Percentiles rank a stretch among this genome's conserved stretches.
Evolutionary conservation across 345 rosid species (phyloP).

Genomic region (Rubroshorea leprosula): DNA sequence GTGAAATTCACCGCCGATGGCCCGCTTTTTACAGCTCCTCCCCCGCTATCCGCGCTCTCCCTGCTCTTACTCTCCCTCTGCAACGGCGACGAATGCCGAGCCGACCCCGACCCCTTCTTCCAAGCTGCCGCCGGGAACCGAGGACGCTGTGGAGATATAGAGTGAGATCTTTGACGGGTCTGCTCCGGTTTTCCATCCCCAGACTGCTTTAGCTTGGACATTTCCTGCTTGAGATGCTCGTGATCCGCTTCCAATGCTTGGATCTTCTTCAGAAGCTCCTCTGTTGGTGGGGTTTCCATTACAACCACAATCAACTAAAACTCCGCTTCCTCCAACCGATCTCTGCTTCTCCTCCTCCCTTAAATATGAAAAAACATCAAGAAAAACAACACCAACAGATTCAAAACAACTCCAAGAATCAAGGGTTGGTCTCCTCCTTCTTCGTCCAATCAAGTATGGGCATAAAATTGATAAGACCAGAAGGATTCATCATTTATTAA

Average conservation of each 20-base stretch:
- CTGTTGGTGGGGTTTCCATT: constrained; percentile 71
- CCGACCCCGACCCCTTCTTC: constrained; percentile 58
- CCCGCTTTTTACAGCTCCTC: constrained; percentile 24
- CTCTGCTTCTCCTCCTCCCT: background rate
- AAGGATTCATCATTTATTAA: background rate
- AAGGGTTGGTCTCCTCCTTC: background rate
- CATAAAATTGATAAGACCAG: background rate
- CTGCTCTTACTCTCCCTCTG: constrained; percentile 60
- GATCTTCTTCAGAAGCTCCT: constrained; percentile 80
- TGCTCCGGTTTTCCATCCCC: constrained; percentile 22
- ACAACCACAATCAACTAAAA: constrained; percentile 1
- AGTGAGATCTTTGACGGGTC: constrained; percentile 67
- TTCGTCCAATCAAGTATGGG: background rate
- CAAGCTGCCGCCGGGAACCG: constrained; percentile 33
- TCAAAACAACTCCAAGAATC: background rate
- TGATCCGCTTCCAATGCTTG: constrained; percentile 84
- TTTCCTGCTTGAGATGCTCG: constrained; percentile 69
- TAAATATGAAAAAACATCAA: background rate
- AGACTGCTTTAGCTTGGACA: constrained; percentile 60
- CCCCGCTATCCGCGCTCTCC: constrained; percentile 24
- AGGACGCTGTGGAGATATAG: constrained; percentile 67
- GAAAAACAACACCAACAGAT: background rate
- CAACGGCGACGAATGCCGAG: constrained; percentile 80
- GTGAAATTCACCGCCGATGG: constrained; percentile 59
- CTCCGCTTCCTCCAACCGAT: background rate